Conservation (phyloP, 2,329 filamentous ascomycete genomes). For the Teratosphaeria viscida region DNA sequence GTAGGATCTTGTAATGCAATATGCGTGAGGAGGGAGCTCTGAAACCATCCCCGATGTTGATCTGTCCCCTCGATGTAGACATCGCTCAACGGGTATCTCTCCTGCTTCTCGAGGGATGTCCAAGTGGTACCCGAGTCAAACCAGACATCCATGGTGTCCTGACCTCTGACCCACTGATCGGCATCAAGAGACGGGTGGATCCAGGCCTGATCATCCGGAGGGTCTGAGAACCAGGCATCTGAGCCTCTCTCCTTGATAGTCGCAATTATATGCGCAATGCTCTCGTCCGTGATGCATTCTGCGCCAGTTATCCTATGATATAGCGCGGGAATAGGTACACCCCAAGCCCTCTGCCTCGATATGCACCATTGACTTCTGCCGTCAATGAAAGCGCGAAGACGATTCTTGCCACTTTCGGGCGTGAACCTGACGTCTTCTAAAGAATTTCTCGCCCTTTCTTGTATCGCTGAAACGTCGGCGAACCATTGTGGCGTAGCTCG, state of each 20-base stretch:
- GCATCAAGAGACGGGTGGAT: constrained; percentile 52
- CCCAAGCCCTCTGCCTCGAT: constrained; percentile 90
- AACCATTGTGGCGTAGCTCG: constrained; percentile 97
- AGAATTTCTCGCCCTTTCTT: constrained; percentile 58
- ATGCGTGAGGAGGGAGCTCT: constrained; percentile 84
- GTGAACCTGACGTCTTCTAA: constrained; percentile 67
- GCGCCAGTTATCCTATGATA: constrained; percentile 54
- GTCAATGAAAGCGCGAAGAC: constrained; percentile 76
- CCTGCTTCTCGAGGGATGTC: constrained; percentile 41
- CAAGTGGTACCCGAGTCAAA: constrained; percentile 97
- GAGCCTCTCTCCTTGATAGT: constrained; percentile 67
- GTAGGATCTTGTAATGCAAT: constrained; percentile 51
- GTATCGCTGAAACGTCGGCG: constrained; percentile 78
- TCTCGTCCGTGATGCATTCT: constrained; percentile 68
- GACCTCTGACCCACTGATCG: constrained; percentile 59
- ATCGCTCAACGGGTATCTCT: constrained; percentile 49
- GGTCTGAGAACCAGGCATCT: constrained; percentile 92
- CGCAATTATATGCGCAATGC: constrained; percentile 73
- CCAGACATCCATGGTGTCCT: constrained; percentile 98
- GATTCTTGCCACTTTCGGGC: constrained; percentile 59
- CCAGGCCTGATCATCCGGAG: constrained; percentile 66
- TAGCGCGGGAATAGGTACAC: constrained; percentile 86
- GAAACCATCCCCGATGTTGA: constrained; percentile 97
- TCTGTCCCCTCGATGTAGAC: constrained; percentile 91
- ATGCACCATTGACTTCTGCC: constrained; percentile 96